These are phyloP conservation scores for Xeromyces bisporus DNA, from an alignment of 495 filamentous ascomycete genomes.

Conservation along the genomic window DNA sequence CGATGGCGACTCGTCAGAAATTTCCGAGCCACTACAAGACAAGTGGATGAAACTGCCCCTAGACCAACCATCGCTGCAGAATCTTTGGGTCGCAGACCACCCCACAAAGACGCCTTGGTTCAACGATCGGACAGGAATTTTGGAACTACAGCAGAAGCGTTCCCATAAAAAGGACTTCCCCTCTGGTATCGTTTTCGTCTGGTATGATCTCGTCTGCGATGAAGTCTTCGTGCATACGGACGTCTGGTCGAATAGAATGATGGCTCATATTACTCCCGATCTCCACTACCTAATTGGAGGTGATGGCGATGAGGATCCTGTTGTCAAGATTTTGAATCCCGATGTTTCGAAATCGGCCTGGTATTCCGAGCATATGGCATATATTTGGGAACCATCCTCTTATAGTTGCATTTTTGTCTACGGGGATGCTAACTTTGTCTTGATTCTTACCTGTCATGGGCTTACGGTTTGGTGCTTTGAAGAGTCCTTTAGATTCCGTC, in stretches of 20 bases:
- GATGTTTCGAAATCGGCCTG: too few relatives aligned
- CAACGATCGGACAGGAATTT: neutral
- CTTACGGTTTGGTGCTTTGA: conserved; percentile 9
- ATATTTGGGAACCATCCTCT: neutral
- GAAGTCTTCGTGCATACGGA: neutral
- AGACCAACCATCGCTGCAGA: too few relatives aligned
- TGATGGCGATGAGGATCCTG: conserved; percentile 8
- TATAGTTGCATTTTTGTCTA: neutral
- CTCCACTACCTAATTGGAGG: conserved; percentile 10
- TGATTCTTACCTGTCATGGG: conserved; percentile 6
- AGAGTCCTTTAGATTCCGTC: too few relatives aligned
- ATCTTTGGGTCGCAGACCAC: neutral
- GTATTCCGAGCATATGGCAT: too few relatives aligned
- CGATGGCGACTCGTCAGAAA: neutral
- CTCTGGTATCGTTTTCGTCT: neutral
- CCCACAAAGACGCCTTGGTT: neutral
- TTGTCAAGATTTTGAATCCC: conserved; percentile 10
- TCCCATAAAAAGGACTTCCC: too few relatives aligned
- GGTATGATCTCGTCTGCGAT: neutral
- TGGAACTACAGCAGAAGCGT: too few relatives aligned
- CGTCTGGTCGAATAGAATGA: conserved; percentile 1
- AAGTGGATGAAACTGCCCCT: neutral
- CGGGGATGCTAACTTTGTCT: conserved; percentile 7
- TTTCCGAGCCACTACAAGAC: too few relatives aligned
- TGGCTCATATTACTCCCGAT: conserved; percentile 4